Evolutionary conservation across 148 eudicot genomes (phyloP).

Genomic region (Rhododendron molle): DNA sequence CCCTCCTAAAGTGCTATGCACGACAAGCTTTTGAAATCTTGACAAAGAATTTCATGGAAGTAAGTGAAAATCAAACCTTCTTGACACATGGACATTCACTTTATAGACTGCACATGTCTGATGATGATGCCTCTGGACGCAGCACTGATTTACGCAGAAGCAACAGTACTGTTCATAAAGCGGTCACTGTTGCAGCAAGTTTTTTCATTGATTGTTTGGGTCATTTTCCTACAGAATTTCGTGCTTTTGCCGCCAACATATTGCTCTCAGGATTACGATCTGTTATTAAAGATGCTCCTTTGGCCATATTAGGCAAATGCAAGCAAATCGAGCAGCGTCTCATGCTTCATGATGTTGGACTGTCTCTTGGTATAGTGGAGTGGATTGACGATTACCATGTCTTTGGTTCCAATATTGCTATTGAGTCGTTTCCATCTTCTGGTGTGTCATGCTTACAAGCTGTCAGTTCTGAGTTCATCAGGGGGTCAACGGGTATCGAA

Average conservation of each 20-base stretch:
- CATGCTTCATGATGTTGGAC: constrained; percentile 87
- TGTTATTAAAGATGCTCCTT: constrained; percentile 58
- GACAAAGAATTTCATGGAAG: constrained; percentile 28
- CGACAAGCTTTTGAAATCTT: constrained; percentile 70
- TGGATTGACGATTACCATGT: constrained; percentile 75
- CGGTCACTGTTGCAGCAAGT: constrained; percentile 36
- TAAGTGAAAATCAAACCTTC: constrained; percentile 7
- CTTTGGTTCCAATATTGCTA: constrained; percentile 30
- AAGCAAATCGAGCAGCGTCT: constrained; percentile 50
- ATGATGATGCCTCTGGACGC: constrained; percentile 13
- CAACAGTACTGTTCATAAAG: constrained; percentile 20
- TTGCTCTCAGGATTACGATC: constrained; percentile 70
- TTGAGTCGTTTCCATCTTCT: constrained; percentile 19
- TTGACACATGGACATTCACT: constrained; percentile 10
- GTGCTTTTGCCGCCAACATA: constrained; percentile 66
- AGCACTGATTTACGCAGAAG: constrained; percentile 14
- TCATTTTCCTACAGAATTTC: constrained; percentile 70
- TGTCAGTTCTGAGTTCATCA: constrained; percentile 20
- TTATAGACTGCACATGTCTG: constrained; percentile 5
- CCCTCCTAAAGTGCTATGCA: constrained; percentile 74
- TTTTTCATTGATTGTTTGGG: constrained; percentile 69
- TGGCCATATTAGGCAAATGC: constrained; percentile 57
- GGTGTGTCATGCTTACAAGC: constrained; percentile 24
- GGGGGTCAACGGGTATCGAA: constrained; percentile 9
- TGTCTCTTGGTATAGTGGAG: constrained; percentile 72